phyloP scores from a whole-genome alignment of 768 basidiomycete species.

The Xerocomellus chrysenteron region DNA sequence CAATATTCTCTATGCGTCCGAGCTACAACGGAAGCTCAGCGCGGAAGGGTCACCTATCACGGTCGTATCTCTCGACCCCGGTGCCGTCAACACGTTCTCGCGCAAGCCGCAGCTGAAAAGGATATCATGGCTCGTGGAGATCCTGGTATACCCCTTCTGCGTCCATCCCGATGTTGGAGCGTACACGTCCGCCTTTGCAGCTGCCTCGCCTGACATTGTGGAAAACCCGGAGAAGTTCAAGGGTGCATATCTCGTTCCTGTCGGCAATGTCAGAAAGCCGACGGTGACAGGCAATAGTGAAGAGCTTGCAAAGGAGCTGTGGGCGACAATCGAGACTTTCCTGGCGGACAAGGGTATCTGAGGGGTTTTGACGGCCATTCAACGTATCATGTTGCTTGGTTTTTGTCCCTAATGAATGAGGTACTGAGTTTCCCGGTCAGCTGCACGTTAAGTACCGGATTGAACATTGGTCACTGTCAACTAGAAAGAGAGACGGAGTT shows the following conservation, averaged over 20 bases:
- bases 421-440: too few species aligned
- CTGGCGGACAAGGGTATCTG: slow-evolving; percentile 24
- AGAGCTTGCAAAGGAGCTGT: slow-evolving; percentile 29
- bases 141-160: slow-evolving; percentile 19
- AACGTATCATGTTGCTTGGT: background rate
- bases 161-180: slow-evolving; percentile 23
- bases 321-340: slow-evolving; percentile 27
- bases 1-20: slow-evolving; percentile 46
- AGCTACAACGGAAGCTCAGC: slow-evolving; percentile 46
- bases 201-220: slow-evolving; percentile 25
- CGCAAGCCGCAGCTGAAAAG: slow-evolving; percentile 15
- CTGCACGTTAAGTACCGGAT: too few species aligned
- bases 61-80: slow-evolving; percentile 31
- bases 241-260: slow-evolving; percentile 34
- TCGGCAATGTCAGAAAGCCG: slow-evolving; percentile 14
- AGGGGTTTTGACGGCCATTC: background rate
- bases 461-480: too few species aligned
- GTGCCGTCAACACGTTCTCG: slow-evolving; percentile 33
- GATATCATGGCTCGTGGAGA: slow-evolving; percentile 22
- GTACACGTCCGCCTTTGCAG: slow-evolving; percentile 30
- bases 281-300: slow-evolving; percentile 17
- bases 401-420: too few species aligned
- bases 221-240: slow-evolving; percentile 24
- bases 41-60: slow-evolving; percentile 29
- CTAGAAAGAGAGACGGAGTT: too few species aligned